Percentiles rank a stretch among this genome's conserved stretches.
Conservation (phyloP, 164 flowering plant genomes). For the Annona squamosa region DNA sequence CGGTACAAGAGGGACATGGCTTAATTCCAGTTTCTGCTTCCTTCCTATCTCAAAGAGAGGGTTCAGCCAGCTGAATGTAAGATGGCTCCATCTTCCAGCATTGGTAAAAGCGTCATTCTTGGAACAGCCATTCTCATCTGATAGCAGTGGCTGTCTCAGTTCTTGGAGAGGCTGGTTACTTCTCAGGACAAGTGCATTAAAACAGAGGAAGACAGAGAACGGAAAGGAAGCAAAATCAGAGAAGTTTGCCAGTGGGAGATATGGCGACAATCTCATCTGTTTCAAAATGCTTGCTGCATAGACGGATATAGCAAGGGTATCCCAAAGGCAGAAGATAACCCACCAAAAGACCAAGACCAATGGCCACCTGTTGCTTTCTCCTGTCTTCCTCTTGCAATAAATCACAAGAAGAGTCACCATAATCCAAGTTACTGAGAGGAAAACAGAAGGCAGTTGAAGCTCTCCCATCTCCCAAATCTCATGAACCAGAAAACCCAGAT, state of each 20-base stretch:
- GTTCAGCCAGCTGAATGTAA: constrained; percentile 69
- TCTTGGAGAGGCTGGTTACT: constrained; percentile 14
- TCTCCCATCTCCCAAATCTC: constrained; percentile 24
- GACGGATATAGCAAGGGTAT: constrained; percentile 21
- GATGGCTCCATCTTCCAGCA: constrained; percentile 60
- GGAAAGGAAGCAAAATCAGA: constrained; percentile 44
- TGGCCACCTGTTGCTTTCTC: constrained; percentile 42
- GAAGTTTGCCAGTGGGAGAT: constrained; percentile 21
- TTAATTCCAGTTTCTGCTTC: constrained; percentile 37
- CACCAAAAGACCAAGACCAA: constrained; percentile 52
- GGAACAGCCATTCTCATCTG: constrained; percentile 8
- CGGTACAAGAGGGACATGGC: constrained; percentile 55
- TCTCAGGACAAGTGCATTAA: constrained; percentile 22
- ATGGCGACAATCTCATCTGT: constrained; percentile 15
- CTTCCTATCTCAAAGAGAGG: constrained; percentile 53
- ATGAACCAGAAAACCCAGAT: constrained; percentile 35
- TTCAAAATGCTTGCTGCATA: constrained; percentile 18
- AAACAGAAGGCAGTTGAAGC: constrained; percentile 15
- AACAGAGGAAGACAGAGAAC: constrained; percentile 34
- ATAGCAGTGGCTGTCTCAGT: constrained; percentile 33
- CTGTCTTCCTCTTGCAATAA: constrained; percentile 21
- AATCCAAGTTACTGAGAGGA: constrained; percentile 37
- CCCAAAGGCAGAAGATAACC: constrained; percentile 28
- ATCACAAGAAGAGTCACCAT: constrained; percentile 25
- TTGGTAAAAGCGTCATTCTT: constrained; percentile 15